phyloP scores from a whole-genome alignment of 2,329 filamentous ascomycete genomes.

The Diaporthe batatas region DNA sequence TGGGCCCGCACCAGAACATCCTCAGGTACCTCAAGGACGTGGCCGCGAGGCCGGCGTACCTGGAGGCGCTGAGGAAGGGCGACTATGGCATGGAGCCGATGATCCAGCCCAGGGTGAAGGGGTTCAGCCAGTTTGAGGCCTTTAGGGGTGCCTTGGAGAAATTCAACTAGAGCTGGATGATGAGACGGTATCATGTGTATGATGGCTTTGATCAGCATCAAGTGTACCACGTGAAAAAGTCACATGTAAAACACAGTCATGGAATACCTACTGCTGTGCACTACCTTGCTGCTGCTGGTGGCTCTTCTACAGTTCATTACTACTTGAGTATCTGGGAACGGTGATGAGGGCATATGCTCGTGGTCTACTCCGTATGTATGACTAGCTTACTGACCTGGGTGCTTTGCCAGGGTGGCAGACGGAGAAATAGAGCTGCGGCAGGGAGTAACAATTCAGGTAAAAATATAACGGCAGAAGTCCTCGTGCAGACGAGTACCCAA shows the following conservation, averaged over 20 bases:
- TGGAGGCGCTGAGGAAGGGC: conserved; percentile 60
- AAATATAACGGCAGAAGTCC: background rate
- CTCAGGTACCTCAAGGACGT: conserved; percentile 61
- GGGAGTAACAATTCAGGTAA: background rate
- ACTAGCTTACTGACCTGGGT: too few species aligned
- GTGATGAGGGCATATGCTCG: background rate
- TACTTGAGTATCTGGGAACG: background rate
- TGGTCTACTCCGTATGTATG: too few species aligned
- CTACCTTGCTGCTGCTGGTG: background rate
- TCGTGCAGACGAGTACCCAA: background rate
- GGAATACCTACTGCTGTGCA: background rate
- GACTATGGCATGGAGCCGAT: conserved; percentile 60
- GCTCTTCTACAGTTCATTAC: background rate
- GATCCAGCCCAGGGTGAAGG: conserved; percentile 38
- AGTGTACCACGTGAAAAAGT: background rate
- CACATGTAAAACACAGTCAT: background rate
- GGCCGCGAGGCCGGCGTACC: conserved; percentile 59
- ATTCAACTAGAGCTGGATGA: background rate
- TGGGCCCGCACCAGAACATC: conserved; percentile 58
- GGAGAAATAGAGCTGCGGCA: background rate
- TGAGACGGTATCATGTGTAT: too few species aligned
- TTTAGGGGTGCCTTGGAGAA: conserved; percentile 24
- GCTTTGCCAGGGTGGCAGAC: too few species aligned
- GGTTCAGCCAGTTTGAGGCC: conserved; percentile 30
- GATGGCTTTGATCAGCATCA: background rate